These are phyloP conservation scores for Blastocystis sp. DNA, from an alignment of 352 stramenopile genomes.

Conservation along the genomic window DNA sequence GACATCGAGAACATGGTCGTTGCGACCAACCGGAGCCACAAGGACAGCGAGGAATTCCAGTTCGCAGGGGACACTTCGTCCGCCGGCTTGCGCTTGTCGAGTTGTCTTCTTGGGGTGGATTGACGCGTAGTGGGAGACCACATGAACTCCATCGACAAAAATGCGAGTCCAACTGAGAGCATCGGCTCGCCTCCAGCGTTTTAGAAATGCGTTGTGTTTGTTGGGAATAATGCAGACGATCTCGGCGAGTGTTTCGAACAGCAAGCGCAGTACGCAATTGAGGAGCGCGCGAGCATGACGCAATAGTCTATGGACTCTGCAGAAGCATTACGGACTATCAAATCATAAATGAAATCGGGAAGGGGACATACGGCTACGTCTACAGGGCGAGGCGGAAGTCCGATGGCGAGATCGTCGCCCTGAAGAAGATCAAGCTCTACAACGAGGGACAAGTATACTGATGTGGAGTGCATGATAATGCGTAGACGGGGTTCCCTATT, in stretches of 20 bases:
- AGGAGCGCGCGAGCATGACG: not conserved
- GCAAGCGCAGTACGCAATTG: conserved; percentile 51
- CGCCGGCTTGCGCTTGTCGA: not conserved
- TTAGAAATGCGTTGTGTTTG: conserved; percentile 25
- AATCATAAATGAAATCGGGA: conserved; percentile 66
- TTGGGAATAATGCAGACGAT: not conserved
- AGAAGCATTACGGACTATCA: conserved; percentile 65
- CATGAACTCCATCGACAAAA: conserved; percentile 9
- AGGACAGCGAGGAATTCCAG: conserved; percentile 41
- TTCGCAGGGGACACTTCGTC: not conserved
- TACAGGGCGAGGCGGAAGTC: conserved; percentile 43
- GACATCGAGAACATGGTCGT: conserved; percentile 56
- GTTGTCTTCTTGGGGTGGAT: not conserved
- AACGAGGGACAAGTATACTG: conserved; percentile 63
- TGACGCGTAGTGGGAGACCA: conserved; percentile 24
- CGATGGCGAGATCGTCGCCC: conserved; percentile 50
- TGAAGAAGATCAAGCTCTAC: conserved; percentile 69
- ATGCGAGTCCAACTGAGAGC: conserved; percentile 41
- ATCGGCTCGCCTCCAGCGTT: conserved; percentile 15
- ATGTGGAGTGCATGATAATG: not conserved
- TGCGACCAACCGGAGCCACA: conserved; percentile 37
- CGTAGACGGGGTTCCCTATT: conserved; percentile 69
- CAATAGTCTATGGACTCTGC: conserved; percentile 68
- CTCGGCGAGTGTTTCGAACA: not conserved
- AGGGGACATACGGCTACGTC: conserved; percentile 63